Evolutionary conservation across 2,329 filamentous ascomycete genomes (phyloP), one percentile per base, ranked within the genome.

Genomic region (Alternaria infectoria): DNA sequence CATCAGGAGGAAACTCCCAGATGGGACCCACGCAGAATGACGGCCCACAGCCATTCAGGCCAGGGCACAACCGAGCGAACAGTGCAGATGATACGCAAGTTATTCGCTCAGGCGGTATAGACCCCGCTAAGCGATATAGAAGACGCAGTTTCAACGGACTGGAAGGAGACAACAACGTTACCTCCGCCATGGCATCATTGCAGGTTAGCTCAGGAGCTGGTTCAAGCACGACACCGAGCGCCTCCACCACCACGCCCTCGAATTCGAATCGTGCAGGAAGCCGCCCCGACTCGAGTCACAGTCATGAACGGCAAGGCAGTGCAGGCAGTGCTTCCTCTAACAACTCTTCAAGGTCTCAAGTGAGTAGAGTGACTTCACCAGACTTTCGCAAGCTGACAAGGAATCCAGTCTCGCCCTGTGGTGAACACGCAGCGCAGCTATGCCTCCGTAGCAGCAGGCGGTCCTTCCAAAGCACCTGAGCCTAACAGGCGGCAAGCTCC

Each of bases 141-240:
- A 89, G 93, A 75, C 89, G 93, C 69, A 97, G 93, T 81, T 87
- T 96, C 82, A 92, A 92, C 69, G 90, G 88, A 60, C 81, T 90
- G 64, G 83, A 85, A 47, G 79, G 72, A 30, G 74, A 76, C 54
- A 73, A 65, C 17, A 62, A 70, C 49, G 10, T 36, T 57, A 55
- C 70, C 17, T 49, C 67, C 6, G 70, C 59, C 51, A 57, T 72
- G 52, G 68, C 69, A 43, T 65, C 69, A 23, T 59, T 69, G 32
- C 66, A 68, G 46, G 64, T 62, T 26, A 59, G 43, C 62, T 62
- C 49, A 15, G 49, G 40, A 40, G 64, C 51, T 36, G 36, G 64
- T 12, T 67, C 72, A 19, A 61, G 55, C 50, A 61, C 68, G 4
- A 52, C 66, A 54, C 36, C 65, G 23, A 74, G 49, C 21, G 32